These are phyloP conservation scores for Trametes maxima DNA, from an alignment of 768 basidiomycete species.

Conservation along the genomic window DNA sequence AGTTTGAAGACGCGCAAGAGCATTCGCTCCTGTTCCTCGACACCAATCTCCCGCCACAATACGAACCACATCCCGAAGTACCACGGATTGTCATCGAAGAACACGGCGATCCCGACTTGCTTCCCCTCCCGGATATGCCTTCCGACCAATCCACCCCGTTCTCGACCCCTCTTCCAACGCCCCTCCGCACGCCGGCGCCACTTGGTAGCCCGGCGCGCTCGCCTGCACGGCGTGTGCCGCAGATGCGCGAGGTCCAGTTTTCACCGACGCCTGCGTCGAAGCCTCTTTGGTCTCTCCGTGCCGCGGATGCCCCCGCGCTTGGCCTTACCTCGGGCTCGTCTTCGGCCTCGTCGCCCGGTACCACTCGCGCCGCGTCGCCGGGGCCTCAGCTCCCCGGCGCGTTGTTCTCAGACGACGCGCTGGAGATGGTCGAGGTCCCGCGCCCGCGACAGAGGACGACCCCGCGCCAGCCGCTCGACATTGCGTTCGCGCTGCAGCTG, in stretches of 20 bases:
- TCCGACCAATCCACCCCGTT: conserved; percentile 16
- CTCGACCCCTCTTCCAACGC: conserved; percentile 25
- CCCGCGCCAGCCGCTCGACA: conserved; percentile 45
- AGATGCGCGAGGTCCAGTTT: conserved; percentile 28
- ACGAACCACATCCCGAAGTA: conserved; percentile 5
- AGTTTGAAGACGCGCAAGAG: conserved; percentile 30
- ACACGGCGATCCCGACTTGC: conserved; percentile 45
- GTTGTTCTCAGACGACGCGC: conserved; percentile 24
- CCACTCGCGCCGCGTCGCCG: conserved; percentile 6
- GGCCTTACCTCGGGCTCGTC: conserved; percentile 28
- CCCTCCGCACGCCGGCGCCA: neutral
- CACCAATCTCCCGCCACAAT: conserved; percentile 12
- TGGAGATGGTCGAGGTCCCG: conserved; percentile 13
- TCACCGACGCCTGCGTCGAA: conserved; percentile 20
- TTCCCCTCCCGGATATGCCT: conserved; percentile 37
- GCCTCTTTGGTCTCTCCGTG: conserved; percentile 45
- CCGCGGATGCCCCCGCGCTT: conserved; percentile 45
- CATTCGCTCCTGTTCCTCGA: conserved; percentile 19
- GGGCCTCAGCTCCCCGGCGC: conserved; percentile 27
- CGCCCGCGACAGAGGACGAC: conserved; percentile 22
- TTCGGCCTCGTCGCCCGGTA: conserved; percentile 3
- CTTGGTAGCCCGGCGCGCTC: conserved; percentile 5
- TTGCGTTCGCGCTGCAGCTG: conserved; percentile 78
- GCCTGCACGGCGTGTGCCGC: conserved; percentile 27
- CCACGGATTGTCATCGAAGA: conserved; percentile 25